Conservation (phyloP, 73 alveolate genomes). For the Diophrys sp. region DNA sequence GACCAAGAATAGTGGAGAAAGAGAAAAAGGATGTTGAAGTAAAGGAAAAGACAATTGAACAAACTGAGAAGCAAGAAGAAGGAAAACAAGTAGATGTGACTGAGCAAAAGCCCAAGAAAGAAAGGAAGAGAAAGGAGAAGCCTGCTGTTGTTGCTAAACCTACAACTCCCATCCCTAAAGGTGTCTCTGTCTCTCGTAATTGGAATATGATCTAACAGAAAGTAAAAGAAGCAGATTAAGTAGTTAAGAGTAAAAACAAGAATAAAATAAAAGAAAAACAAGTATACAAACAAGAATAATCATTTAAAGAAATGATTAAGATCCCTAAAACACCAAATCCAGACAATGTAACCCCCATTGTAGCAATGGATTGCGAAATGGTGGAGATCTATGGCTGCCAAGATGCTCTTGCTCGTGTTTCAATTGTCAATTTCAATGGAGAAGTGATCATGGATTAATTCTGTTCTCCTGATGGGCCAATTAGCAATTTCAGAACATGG, state of each 20-base stretch:
- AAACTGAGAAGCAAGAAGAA: background rate
- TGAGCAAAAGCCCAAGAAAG: background rate
- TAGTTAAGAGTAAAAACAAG: background rate
- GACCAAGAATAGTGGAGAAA: background rate
- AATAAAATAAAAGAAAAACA: background rate
- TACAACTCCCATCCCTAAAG: background rate
- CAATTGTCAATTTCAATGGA: constrained; percentile 77
- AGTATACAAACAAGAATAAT: background rate
- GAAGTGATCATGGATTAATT: constrained; percentile 66
- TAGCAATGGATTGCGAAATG: constrained; percentile 89
- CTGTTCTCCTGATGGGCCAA: constrained; percentile 63
- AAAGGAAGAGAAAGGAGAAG: too few species aligned
- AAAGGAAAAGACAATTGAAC: too few species aligned
- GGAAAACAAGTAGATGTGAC: background rate
- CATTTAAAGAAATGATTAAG: background rate
- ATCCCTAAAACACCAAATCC: constrained; percentile 10
- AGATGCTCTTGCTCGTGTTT: constrained; percentile 75
- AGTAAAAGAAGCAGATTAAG: constrained; percentile 10
- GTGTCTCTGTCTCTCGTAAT: constrained; percentile 5
- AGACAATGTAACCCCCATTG: constrained; percentile 46
- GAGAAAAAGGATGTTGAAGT: background rate
- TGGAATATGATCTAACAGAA: constrained; percentile 5
- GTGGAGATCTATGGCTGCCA: constrained; percentile 62
- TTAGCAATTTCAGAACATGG: constrained; percentile 74
- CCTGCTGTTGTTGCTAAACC: background rate